Conservation (phyloP, 2,329 filamentous ascomycete genomes). For the Penicillium oxalicum region DNA sequence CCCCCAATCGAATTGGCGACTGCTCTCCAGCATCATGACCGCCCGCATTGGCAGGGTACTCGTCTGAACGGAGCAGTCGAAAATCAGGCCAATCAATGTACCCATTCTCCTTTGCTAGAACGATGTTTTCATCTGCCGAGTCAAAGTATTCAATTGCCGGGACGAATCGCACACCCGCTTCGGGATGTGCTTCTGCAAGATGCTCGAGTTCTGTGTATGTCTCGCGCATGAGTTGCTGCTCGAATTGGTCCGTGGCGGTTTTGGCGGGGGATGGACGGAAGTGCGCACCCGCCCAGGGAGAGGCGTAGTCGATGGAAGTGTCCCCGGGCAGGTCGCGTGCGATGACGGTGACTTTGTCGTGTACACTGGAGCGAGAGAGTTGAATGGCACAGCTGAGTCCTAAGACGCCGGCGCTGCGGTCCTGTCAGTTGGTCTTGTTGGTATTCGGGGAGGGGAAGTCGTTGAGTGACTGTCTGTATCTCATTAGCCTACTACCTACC, state of each 20-base stretch:
- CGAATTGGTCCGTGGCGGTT: neutral
- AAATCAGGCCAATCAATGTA: slow-evolving; percentile 8
- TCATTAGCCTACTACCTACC: neutral
- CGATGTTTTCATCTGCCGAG: neutral
- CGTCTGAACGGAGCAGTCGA: neutral
- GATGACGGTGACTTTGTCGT: slow-evolving; percentile 1
- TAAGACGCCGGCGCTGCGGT: neutral
- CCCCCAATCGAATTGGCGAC: slow-evolving; percentile 2
- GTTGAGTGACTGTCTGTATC: no score
- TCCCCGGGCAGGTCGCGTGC: slow-evolving; percentile 7
- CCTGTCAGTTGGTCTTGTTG: no score
- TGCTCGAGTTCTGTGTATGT: slow-evolving; percentile 6
- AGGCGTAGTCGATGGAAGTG: slow-evolving; percentile 1
- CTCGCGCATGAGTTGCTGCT: slow-evolving; percentile 8
- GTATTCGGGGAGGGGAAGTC: no score
- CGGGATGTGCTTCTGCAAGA: slow-evolving; percentile 2
- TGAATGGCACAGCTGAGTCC: slow-evolving; percentile 2
- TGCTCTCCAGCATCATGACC: neutral
- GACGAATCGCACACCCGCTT: slow-evolving; percentile 4
- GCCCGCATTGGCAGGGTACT: neutral
- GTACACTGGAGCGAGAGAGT: neutral
- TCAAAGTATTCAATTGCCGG: slow-evolving; percentile 9
- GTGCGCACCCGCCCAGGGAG: slow-evolving; percentile 10
- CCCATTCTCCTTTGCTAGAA: slow-evolving; percentile 3
- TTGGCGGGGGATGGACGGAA: slow-evolving; percentile 10